phyloP scores from a whole-genome alignment of 768 basidiomycete genomes.

The Leccinellum albellum region DNA sequence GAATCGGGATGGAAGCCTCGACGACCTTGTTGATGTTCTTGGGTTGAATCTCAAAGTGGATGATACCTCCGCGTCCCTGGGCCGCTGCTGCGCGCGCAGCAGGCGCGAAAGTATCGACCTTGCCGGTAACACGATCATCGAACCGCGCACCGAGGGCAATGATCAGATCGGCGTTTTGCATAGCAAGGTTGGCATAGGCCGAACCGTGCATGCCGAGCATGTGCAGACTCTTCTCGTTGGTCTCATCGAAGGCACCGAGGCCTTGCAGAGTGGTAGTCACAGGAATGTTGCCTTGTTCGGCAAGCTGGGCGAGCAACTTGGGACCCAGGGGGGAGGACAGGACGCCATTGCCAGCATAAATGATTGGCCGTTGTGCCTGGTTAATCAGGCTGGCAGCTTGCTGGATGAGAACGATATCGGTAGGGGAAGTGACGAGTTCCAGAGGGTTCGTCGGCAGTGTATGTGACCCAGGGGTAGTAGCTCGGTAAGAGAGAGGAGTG shows the following conservation, averaged over 20 bases:
- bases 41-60: conserved; percentile 97
- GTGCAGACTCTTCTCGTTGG: conserved; percentile 78
- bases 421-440: conserved; percentile 50
- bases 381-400: conserved; percentile 92
- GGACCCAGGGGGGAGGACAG: conserved; percentile 81
- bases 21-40: conserved; percentile 99
- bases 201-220: conserved; percentile 99
- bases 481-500: conserved; percentile 79
- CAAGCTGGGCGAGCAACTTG: conserved; percentile 70
- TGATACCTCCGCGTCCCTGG: conserved; percentile 89
- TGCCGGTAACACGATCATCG: conserved; percentile 97
- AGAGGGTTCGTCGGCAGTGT: conserved; percentile 76
- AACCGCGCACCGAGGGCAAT: conserved; percentile 96
- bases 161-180: conserved; percentile 96
- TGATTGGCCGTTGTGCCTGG: conserved; percentile 81
- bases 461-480: conserved; percentile 79
- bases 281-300: conserved; percentile 87
- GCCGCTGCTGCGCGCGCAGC: conserved; percentile 82
- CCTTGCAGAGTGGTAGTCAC: conserved; percentile 97
- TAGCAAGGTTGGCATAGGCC: conserved; percentile 95
- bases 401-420: conserved; percentile 63
- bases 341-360: conserved; percentile 92
- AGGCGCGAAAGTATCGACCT: conserved; percentile 85
- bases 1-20: conserved; percentile 87
- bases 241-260: conserved; percentile 93